These are phyloP conservation scores for Fusarium paranaense DNA, from an alignment of 2,329 filamentous ascomycete species.

Conservation along the genomic window DNA sequence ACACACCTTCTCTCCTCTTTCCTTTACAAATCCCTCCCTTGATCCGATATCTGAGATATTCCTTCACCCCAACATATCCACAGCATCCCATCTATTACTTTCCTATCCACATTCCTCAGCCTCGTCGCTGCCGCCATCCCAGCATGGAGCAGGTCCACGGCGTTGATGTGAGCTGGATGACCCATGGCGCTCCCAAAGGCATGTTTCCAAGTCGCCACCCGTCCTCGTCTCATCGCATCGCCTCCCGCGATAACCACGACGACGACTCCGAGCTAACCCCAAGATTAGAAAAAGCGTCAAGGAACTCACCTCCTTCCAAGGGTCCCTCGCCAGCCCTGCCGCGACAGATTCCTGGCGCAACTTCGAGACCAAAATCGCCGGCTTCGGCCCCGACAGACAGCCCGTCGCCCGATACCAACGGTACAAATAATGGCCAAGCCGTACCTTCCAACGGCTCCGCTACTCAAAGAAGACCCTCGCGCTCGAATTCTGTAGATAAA, in stretches of 20 bases:
- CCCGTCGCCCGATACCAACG: slow-evolving; percentile 31
- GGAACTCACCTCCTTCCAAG: slow-evolving; percentile 45
- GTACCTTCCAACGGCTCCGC: slow-evolving; percentile 41
- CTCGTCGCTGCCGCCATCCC: slow-evolving; percentile 24
- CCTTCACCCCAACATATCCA: slow-evolving; percentile 6
- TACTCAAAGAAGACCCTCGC: slow-evolving; percentile 43
- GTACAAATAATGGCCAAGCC: slow-evolving; percentile 36
- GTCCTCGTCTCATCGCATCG: slow-evolving; percentile 14
- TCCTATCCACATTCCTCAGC: slow-evolving; percentile 8
- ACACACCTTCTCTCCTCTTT: slow-evolving; percentile 28
- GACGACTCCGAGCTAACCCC: slow-evolving; percentile 18
- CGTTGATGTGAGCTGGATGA: slow-evolving; percentile 91
- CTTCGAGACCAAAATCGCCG: slow-evolving; percentile 44
- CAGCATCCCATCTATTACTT: slow-evolving; percentile 3
- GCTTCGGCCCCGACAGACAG: slow-evolving; percentile 40
- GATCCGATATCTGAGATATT: slow-evolving; percentile 11
- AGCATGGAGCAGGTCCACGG: slow-evolving; percentile 84
- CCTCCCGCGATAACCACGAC: neutral
- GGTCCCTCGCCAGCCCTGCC: slow-evolving; percentile 46
- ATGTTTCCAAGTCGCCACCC: slow-evolving; percentile 51
- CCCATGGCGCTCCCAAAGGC: slow-evolving; percentile 86
- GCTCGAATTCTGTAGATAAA: slow-evolving; percentile 53
- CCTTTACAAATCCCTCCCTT: slow-evolving; percentile 13
- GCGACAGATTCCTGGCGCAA: slow-evolving; percentile 47
- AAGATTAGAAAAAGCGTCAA: slow-evolving; percentile 46